These are phyloP conservation scores for Colletotrichum falcatum DNA, from an alignment of 2,329 filamentous ascomycete species.

Conservation along the genomic window DNA sequence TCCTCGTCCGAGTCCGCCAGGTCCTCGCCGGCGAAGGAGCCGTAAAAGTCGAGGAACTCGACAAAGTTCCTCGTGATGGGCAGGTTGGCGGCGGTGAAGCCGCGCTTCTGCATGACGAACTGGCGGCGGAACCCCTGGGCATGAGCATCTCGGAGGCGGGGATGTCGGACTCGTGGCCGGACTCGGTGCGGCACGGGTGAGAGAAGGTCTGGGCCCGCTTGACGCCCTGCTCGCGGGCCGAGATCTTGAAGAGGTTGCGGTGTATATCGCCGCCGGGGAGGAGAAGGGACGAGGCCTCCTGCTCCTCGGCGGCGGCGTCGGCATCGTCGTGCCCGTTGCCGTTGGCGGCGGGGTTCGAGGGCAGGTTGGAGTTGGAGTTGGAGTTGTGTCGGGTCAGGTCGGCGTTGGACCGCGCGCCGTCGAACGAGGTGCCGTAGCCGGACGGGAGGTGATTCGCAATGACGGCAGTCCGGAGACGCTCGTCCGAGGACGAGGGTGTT, in stretches of 20 bases:
- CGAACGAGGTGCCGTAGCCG: slow-evolving; percentile 41
- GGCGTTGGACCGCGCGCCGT: slow-evolving; percentile 39
- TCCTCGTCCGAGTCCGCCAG: slow-evolving; percentile 71
- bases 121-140: slow-evolving; percentile 59
- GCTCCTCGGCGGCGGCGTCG: slow-evolving; percentile 40
- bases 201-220: slow-evolving; percentile 77
- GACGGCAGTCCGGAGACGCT: slow-evolving; percentile 34
- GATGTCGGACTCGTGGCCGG: slow-evolving; percentile 41
- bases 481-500: slow-evolving; percentile 29
- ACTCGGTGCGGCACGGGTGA: slow-evolving; percentile 52
- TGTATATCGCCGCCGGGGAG: slow-evolving; percentile 84
- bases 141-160: slow-evolving; percentile 41
- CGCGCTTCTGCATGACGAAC: slow-evolving; percentile 54
- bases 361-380: slow-evolving; percentile 2
- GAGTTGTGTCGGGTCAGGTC: slow-evolving; percentile 32
- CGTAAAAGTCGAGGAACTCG: slow-evolving; percentile 81
- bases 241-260: slow-evolving; percentile 81
- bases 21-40: slow-evolving; percentile 82
- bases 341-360: slow-evolving; percentile 7
- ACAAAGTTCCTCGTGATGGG: slow-evolving; percentile 78
- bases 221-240: slow-evolving; percentile 64
- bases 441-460: slow-evolving; percentile 41
- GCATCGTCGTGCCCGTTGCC: slow-evolving; percentile 20
- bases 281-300: slow-evolving; percentile 73
- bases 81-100: slow-evolving; percentile 44